Evolutionary conservation across 1,284 basidiomycete species (phyloP).

Genomic region (Tylopilus sp.): DNA sequence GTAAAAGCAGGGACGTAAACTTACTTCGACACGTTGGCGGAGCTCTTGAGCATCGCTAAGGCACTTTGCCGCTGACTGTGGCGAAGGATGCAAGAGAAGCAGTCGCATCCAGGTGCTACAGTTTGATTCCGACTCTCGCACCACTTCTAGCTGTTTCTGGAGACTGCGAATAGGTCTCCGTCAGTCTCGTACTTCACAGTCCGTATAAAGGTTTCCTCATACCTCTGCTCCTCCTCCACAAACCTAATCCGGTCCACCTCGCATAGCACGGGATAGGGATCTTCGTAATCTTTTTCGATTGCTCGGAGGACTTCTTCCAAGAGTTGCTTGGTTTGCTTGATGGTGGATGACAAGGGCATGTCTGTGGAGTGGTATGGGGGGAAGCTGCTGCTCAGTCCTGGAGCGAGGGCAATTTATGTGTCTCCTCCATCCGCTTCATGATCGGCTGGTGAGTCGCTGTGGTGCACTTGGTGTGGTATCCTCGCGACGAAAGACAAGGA

Average conservation of each 20-base stretch:
- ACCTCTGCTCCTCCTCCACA: conserved; percentile 14
- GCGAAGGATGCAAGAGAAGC: conserved; percentile 5
- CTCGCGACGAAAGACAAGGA: conserved; percentile 21
- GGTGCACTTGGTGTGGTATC: conserved; percentile 7
- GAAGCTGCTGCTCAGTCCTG: neutral
- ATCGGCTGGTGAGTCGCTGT: neutral
- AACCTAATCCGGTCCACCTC: conserved; percentile 4
- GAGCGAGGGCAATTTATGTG: conserved; percentile 16
- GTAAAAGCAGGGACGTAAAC: neutral
- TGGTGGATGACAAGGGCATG: conserved; percentile 13
- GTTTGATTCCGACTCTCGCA: neutral
- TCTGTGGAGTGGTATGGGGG: neutral
- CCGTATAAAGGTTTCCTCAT: neutral
- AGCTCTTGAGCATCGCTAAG: conserved; percentile 8
- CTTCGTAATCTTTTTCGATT: neutral
- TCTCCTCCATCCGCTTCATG: conserved; percentile 1
- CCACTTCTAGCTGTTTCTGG: conserved; percentile 3
- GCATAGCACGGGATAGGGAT: neutral
- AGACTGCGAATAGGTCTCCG: conserved; percentile 2
- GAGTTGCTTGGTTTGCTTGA: neutral
- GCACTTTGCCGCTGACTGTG: neutral
- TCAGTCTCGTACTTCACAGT: neutral
- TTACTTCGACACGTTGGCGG: conserved; percentile 7
- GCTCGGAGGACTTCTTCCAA: conserved; percentile 10
- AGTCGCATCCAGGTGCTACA: neutral